Base-by-base conservation (phyloP, 371 early-diverging fungal species). In the Mucor circinelloides region DNA sequence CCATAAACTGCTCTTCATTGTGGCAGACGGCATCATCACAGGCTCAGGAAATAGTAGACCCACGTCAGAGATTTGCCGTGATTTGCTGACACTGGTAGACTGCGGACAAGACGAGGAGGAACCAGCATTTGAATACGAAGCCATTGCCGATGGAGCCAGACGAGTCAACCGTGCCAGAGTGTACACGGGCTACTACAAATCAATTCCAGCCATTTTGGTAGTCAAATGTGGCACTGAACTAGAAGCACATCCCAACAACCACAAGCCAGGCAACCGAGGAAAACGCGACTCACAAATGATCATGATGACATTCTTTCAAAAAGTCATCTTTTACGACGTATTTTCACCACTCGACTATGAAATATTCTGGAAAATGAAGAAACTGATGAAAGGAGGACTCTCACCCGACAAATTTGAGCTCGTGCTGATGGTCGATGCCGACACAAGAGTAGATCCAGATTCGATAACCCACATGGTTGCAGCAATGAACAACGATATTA, bases 221-320 rank as follows among this genome's bases (percentile, higher is more conserved):
- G 90, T 93, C 58, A 96, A 96, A 78, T 92, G 93, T 67, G 96
- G 96, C 40, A 84, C 85, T 52, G 85, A 87, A 36, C 84, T 75
- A 31, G 93, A 94, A 66, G 82, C 83, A 42, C 83, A 86, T 30
- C 86, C 75, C 19, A 92, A 93, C 67, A 76, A 78, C 66, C 79
- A 90, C 59, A 92, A 92, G 79, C 86, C 92, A 15, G 94, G 94
- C 32, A 95, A 98, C 75, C 84, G 98, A 66, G 97, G 98, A 61
- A 98, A 97, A 74, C 89, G 98, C 76, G 98, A 98, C 76, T 93
- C 93, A 21, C 97, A 98, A 84, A 73, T 94, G 72, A 93, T 98
- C 66, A 68, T 97, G 65, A 97, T 98, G 97, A 88, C 90, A 75
- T 98, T 96, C 70, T 95, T 95, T 76, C 89, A 90, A 30, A 88